A percentile compares a stretch with the other conserved stretches of the same genome.
Evolutionary conservation across 192 early-diverging fungal species (phyloP).

Genomic region (Coemansia sp.): DNA sequence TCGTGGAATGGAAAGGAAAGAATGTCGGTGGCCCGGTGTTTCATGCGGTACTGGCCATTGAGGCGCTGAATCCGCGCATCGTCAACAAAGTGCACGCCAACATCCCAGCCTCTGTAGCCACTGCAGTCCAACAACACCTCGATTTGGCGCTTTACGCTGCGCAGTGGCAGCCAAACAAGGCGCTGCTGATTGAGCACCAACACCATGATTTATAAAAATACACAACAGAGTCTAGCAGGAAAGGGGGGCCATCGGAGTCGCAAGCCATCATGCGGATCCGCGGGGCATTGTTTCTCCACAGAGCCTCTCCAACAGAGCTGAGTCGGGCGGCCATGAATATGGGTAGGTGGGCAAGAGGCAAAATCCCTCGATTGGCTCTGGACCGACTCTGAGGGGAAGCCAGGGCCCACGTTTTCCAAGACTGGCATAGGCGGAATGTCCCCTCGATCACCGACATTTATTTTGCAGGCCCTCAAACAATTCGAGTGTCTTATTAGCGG

Average conservation of each 20-base stretch:
- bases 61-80: constrained; percentile 47
- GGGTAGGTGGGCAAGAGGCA: too few species aligned
- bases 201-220: constrained; percentile 7
- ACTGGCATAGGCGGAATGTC: too few species aligned
- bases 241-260: too few species aligned
- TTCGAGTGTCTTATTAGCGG: neutral
- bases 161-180: constrained; percentile 34
- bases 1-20: constrained; percentile 61
- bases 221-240: neutral
- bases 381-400: too few species aligned
- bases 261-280: too few species aligned
- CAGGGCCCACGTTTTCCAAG: too few species aligned
- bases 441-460: neutral
- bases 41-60: constrained; percentile 51
- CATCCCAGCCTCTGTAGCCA: constrained; percentile 55
- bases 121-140: constrained; percentile 45
- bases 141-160: constrained; percentile 26
- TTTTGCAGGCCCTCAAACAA: neutral
- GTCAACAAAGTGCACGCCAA: constrained; percentile 54
- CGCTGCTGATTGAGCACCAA: constrained; percentile 37
- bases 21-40: constrained; percentile 55
- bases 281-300: too few species aligned
- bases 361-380: too few species aligned
- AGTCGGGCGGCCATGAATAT: too few species aligned
- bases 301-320: too few species aligned